Conservation (phyloP, 345 rosid genomes). For the Pistacia atlantica region DNA sequence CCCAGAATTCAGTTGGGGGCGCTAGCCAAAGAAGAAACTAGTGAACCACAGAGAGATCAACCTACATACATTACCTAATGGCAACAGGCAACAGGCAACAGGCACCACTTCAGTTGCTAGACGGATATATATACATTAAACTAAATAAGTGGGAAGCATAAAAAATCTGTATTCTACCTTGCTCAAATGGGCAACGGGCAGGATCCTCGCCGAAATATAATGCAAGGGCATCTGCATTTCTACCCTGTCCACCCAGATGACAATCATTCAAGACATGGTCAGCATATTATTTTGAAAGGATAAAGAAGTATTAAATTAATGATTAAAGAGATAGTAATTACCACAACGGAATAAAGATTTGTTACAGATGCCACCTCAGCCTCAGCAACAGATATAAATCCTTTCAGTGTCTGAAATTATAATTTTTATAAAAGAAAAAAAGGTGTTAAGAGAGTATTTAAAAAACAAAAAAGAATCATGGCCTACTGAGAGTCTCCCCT, state of each 20-base stretch:
- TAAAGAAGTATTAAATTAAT: constrained; percentile 13
- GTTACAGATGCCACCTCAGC: constrained; percentile 78
- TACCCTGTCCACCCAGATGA: constrained; percentile 64
- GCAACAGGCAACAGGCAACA: background rate
- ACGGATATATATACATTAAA: background rate
- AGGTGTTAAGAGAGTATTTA: constrained; percentile 19
- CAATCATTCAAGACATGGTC: constrained; percentile 14
- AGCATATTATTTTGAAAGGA: background rate
- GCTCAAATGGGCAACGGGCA: constrained; percentile 92
- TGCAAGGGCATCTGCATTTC: constrained; percentile 97
- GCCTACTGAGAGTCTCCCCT: background rate
- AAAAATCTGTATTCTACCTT: constrained; percentile 55
- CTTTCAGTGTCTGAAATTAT: constrained; percentile 65
- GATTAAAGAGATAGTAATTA: constrained; percentile 41
- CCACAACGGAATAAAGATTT: constrained; percentile 84
- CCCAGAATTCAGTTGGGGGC: background rate
- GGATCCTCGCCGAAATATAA: constrained; percentile 98
- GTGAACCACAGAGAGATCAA: background rate
- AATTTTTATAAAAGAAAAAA: background rate
- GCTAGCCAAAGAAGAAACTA: background rate
- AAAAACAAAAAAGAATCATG: constrained; percentile 1
- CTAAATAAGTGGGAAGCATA: background rate
- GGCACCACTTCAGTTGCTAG: background rate
- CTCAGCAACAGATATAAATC: constrained; percentile 74
- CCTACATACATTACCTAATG: background rate